Evolutionary conservation across 495 filamentous ascomycete genomes (phyloP).

Genomic region (Acidiella bohemica): DNA sequence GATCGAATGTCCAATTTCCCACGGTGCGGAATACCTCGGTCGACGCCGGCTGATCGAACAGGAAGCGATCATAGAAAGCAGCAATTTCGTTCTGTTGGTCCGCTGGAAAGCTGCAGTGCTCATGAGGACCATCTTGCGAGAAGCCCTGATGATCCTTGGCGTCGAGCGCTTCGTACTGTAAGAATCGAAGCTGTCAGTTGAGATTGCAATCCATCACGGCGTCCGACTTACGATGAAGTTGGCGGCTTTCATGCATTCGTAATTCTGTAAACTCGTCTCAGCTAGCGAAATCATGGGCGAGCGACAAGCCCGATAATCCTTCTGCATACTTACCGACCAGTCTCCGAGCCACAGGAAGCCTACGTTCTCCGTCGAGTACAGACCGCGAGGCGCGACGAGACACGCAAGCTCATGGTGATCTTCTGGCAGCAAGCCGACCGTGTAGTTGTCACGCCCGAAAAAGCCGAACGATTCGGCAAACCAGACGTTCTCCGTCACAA

Average conservation of each 20-base stretch:
- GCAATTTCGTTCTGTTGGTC: conserved; percentile 13
- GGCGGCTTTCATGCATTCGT: conserved; percentile 14
- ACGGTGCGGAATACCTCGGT: conserved; percentile 12
- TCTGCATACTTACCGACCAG: no score
- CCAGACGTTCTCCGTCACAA: conserved; percentile 37
- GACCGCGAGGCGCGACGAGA: conserved; percentile 16
- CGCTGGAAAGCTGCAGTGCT: conserved; percentile 13
- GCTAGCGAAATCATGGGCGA: no score
- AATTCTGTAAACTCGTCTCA: no score
- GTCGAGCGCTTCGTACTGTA: conserved; percentile 10
- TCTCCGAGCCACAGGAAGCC: conserved; percentile 15
- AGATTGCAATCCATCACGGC: no score
- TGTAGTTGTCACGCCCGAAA: conserved; percentile 20
- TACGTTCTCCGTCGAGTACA: conserved; percentile 14
- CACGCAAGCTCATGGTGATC: conserved; percentile 19
- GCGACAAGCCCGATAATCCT: no score
- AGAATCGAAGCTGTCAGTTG: no score
- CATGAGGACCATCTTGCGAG: conserved; percentile 14
- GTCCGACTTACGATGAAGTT: no score
- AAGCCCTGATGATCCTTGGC: conserved; percentile 9
- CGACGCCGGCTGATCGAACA: conserved; percentile 6
- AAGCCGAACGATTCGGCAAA: conserved; percentile 30
- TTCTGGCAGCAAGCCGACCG: conserved; percentile 16
- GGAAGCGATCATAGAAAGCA: conserved; percentile 10
- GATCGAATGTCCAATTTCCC: conserved; percentile 12